Evolutionary conservation across 257 asterid genomes (phyloP), one percentile per base, ranked within the genome.

Genomic region (Nicotiana paniculata): DNA sequence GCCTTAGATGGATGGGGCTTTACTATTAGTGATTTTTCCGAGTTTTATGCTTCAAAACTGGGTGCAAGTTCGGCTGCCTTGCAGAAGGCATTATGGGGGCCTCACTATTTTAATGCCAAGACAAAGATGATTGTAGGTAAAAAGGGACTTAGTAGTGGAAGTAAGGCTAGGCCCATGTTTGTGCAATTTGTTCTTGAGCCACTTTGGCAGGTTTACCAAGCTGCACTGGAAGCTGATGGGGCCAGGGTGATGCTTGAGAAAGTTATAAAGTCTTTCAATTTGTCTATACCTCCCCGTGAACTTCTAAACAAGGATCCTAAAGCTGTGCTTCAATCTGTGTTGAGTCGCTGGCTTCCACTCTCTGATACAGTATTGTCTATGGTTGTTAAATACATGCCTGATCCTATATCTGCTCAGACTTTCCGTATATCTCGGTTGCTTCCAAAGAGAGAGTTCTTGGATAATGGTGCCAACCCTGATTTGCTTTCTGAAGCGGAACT

Each of bases 1-100:
- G 99, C 95, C 11, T 86, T 93, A 15, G 99, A 95, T 83, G 99
- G 99, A 58, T 95, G 99, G 99, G 99, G 98, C 43, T 95, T 95
- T 83, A 85, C 91, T 77, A 87, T 92, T 77, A 67, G 83, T 61
- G 91, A 87, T 81, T 95, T 95, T 75, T 97, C 96, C 0, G 91
- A 91, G 81, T 86, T 95, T 81, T 95, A 92, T 85, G 97, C 91
- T 83, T 85, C 92, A 59, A 95, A 92, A 89, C 88, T 91, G 55
- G 95, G 93, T 39, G 97, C 94, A 6, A 95, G 96, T 77, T 65
- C 92, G 4, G 83, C 90, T 77, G 91, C 90, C 0, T 84, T 94
- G 86, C 93, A 90, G 80, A 90, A 84, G 86, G 98, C 97, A 8
- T 82, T 95, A 75, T 95, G 99, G 99, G 98, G 98, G 3, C 98